Evolutionary conservation across 805 yeast species (phyloP).

Genomic region (Starmerella stellata): DNA sequence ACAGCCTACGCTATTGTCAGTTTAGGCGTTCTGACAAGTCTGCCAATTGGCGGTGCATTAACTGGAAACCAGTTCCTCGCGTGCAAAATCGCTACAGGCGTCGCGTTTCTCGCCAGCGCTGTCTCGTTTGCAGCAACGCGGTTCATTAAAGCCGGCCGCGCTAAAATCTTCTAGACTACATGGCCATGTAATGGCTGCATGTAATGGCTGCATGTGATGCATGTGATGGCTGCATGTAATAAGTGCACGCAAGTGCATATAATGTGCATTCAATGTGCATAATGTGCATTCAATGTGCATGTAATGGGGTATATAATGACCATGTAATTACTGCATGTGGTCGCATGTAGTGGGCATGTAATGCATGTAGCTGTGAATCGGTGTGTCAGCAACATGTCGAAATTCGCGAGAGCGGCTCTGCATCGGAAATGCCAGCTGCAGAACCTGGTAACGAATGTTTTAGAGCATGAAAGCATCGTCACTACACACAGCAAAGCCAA

Average conservation of each 20-base stretch:
- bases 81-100: constrained; percentile 19
- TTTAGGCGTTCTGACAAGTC: constrained; percentile 22
- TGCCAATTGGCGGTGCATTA: constrained; percentile 24
- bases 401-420: constrained; percentile 28
- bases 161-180: neutral
- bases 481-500: constrained; percentile 65
- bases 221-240: no score
- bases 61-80: constrained; percentile 17
- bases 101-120: constrained; percentile 17
- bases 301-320: no score
- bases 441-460: constrained; percentile 47
- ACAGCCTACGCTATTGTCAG: constrained; percentile 34
- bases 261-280: no score
- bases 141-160: constrained; percentile 16
- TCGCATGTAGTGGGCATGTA: no score
- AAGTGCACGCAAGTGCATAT: no score
- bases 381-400: constrained; percentile 1
- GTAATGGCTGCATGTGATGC: no score
- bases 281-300: no score
- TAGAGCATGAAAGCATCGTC: constrained; percentile 51
- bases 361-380: no score
- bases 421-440: constrained; percentile 41
- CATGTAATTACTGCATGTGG: no score
- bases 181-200: no score
- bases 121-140: constrained; percentile 14